Percentiles rank a stretch among this genome's conserved stretches.
Conservation (phyloP, 371 early-diverging fungal genomes). For the Parasitella parasitica region DNA sequence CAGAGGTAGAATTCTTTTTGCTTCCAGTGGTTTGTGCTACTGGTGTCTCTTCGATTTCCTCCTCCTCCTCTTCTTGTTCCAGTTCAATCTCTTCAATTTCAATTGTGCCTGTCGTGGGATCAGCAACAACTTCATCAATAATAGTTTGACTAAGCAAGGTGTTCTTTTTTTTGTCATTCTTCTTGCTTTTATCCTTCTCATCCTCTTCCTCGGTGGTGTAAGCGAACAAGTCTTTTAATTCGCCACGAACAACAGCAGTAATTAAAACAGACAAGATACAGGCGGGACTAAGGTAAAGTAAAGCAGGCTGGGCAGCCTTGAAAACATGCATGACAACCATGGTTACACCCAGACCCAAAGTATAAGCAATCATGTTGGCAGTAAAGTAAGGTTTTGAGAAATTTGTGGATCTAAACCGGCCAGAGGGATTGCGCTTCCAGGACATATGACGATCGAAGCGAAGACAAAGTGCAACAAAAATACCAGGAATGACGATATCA, state of each 20-base stretch:
- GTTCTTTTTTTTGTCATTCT: slow-evolving; percentile 6
- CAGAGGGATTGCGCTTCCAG: slow-evolving; percentile 49
- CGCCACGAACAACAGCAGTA: slow-evolving; percentile 82
- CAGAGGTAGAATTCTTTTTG: background rate
- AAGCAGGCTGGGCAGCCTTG: slow-evolving; percentile 96
- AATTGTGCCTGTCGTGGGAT: background rate
- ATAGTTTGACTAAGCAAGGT: slow-evolving; percentile 5
- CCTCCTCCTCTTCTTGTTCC: slow-evolving; percentile 16
- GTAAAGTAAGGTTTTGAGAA: slow-evolving; percentile 90
- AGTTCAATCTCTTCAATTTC: slow-evolving; percentile 18
- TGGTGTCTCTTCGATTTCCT: background rate
- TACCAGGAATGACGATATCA: slow-evolving; percentile 97
- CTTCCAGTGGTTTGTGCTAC: background rate
- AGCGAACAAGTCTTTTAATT: slow-evolving; percentile 77
- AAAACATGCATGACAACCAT: slow-evolving; percentile 95
- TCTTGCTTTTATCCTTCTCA: slow-evolving; percentile 30
- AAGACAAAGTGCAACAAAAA: slow-evolving; percentile 90
- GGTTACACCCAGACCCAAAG: slow-evolving; percentile 85
- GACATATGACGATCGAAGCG: slow-evolving; percentile 82
- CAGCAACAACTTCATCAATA: slow-evolving; percentile 3
- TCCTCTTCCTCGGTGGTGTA: slow-evolving; percentile 70
- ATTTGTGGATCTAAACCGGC: slow-evolving; percentile 54
- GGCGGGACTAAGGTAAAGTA: slow-evolving; percentile 95
- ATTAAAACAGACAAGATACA: slow-evolving; percentile 86
- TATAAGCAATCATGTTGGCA: slow-evolving; percentile 78